Evolutionary conservation across 169 alveolate genomes (phyloP).

Genomic region (Amoebophrya sp.): DNA sequence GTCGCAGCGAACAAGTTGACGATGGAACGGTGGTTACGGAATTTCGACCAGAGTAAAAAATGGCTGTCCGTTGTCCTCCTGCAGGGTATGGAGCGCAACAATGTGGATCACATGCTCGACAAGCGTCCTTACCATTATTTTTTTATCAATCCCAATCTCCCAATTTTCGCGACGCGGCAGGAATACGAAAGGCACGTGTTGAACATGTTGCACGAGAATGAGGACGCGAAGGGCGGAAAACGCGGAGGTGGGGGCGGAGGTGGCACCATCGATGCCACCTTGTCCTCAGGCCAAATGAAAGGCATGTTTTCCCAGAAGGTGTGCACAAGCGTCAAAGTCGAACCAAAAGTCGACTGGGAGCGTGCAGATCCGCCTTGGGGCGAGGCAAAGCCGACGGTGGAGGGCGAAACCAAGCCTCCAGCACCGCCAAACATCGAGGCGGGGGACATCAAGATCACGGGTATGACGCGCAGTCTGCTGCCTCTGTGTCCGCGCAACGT

Average conservation of each 20-base stretch:
- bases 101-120: background rate
- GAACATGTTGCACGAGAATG: background rate
- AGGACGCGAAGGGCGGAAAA: background rate
- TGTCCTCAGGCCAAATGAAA: background rate
- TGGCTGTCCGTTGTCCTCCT: background rate
- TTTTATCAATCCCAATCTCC: background rate
- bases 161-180: background rate
- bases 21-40: background rate
- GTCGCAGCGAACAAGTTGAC: background rate
- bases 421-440: too few relatives aligned
- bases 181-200: background rate
- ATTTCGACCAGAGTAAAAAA: background rate
- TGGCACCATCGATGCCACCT: background rate
- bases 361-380: background rate
- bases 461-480: too few relatives aligned
- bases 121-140: background rate
- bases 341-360: background rate
- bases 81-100: slow-evolving; percentile 2
- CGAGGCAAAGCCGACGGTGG: background rate
- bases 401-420: too few relatives aligned
- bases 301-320: background rate
- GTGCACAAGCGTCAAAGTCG: background rate
- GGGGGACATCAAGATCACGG: too few relatives aligned
- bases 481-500: background rate
- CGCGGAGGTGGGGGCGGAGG: background rate